phyloP scores from a whole-genome alignment of 2,329 filamentous ascomycete species.

The Atkinsonella texensis region DNA sequence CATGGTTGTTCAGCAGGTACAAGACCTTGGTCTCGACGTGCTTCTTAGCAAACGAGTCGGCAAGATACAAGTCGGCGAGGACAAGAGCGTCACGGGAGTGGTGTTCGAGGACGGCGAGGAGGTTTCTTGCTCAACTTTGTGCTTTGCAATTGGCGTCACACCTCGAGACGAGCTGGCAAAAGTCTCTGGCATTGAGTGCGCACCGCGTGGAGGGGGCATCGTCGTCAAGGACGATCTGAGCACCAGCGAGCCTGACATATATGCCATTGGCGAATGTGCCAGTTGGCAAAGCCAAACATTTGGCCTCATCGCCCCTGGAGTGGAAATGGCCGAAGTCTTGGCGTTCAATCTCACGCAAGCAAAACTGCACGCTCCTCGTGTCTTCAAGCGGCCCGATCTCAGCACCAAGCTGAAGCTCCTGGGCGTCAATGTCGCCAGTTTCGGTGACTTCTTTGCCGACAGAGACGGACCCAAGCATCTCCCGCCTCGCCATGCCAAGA shows the following conservation, averaged over 20 bases:
- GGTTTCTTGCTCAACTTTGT: constrained; percentile 69
- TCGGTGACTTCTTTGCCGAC: constrained; percentile 89
- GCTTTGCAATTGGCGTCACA: constrained; percentile 81
- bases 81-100: constrained; percentile 60
- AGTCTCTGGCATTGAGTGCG: constrained; percentile 57
- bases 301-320: constrained; percentile 76
- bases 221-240: constrained; percentile 54
- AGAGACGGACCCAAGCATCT: constrained; percentile 66
- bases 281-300: constrained; percentile 82
- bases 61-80: constrained; percentile 54
- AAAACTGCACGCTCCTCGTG: constrained; percentile 53
- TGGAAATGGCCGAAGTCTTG: constrained; percentile 88
- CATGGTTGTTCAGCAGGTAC: constrained; percentile 74
- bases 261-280: constrained; percentile 83
- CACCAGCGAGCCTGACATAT: constrained; percentile 62
- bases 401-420: constrained; percentile 87
- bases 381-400: constrained; percentile 72
- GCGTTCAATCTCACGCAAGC: constrained; percentile 85
- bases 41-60: constrained; percentile 65
- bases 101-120: constrained; percentile 70
- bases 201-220: constrained; percentile 63
- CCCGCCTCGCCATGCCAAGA: constrained; percentile 43
- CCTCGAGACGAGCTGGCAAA: constrained; percentile 67
- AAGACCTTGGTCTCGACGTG: constrained; percentile 67
- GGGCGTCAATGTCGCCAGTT: constrained; percentile 83